Evolutionary conservation across 2,329 filamentous ascomycete species (phyloP).

Genomic region (Stemphylium beticola): DNA sequence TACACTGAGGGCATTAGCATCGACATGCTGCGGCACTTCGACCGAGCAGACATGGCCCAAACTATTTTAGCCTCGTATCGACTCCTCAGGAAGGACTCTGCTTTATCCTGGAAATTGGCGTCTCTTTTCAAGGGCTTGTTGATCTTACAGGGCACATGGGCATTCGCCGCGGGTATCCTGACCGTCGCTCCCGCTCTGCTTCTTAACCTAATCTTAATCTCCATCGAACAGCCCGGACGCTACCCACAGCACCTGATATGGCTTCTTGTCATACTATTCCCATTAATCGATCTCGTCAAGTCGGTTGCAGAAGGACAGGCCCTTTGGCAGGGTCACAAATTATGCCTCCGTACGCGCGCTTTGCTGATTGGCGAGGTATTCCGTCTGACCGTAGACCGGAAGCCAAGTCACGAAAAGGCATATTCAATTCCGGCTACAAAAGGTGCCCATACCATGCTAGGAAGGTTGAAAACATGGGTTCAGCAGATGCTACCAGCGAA

Average conservation of each 20-base stretch:
- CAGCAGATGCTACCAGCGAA: not conserved
- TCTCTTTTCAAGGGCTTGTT: not conserved
- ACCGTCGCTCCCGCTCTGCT: not conserved
- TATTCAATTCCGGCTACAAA: not conserved
- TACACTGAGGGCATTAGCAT: not conserved
- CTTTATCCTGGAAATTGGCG: not conserved
- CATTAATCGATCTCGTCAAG: not conserved
- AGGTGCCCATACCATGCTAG: not conserved
- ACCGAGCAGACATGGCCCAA: not conserved
- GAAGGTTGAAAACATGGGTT: not conserved
- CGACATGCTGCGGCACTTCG: not conserved
- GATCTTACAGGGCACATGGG: not conserved
- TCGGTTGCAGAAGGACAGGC: constrained; percentile 1
- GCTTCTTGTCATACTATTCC: constrained; percentile 1
- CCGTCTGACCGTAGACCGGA: not conserved
- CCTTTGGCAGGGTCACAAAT: not conserved
- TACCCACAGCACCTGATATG: not conserved
- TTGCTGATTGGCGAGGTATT: constrained; percentile 1
- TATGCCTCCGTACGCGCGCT: not conserved
- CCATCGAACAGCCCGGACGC: not conserved
- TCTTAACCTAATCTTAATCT: not conserved
- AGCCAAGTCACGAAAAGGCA: not conserved
- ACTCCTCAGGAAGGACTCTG: not conserved
- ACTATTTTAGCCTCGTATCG: not conserved
- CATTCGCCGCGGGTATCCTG: not conserved